phyloP scores from a whole-genome alignment of 1,284 basidiomycete species.

The Crepidotus sp. region DNA sequence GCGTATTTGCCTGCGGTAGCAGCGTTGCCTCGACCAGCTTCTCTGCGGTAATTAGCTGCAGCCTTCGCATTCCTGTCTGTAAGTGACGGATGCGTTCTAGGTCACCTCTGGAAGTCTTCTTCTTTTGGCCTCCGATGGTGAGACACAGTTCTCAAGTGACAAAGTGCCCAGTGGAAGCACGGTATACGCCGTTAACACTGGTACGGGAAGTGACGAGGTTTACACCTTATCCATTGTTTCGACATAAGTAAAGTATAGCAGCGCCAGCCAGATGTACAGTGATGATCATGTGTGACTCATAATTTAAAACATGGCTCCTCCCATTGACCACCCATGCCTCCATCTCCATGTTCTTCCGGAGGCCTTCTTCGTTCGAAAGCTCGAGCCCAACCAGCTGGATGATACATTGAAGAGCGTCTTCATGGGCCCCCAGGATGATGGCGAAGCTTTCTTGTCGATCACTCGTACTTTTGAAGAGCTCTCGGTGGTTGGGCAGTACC shows the following conservation, averaged over 20 bases:
- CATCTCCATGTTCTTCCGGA: conserved; percentile 44
- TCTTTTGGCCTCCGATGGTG: conserved; percentile 42
- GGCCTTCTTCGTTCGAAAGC: conserved; percentile 52
- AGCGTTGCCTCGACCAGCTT: conserved; percentile 37
- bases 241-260: no score
- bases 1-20: conserved; percentile 36
- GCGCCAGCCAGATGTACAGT: background rate
- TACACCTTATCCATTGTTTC: conserved; percentile 15
- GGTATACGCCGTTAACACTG: conserved; percentile 36
- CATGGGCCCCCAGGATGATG: conserved; percentile 17
- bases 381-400: conserved; percentile 25
- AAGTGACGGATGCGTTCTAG: conserved; percentile 24
- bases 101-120: conserved; percentile 38
- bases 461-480: conserved; percentile 54
- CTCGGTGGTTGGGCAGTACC: conserved; percentile 45
- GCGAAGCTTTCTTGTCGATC: conserved; percentile 41
- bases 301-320: conserved; percentile 39
- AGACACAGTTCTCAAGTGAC: conserved; percentile 43
- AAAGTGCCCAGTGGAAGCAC: conserved; percentile 42
- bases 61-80: background rate
- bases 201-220: background rate
- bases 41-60: conserved; percentile 33
- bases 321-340: conserved; percentile 36
- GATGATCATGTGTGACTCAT: background rate
- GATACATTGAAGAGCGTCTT: conserved; percentile 26